Base-by-base conservation (phyloP, 2,329 filamentous ascomycete genomes). In the Huntiella moniliformis region DNA sequence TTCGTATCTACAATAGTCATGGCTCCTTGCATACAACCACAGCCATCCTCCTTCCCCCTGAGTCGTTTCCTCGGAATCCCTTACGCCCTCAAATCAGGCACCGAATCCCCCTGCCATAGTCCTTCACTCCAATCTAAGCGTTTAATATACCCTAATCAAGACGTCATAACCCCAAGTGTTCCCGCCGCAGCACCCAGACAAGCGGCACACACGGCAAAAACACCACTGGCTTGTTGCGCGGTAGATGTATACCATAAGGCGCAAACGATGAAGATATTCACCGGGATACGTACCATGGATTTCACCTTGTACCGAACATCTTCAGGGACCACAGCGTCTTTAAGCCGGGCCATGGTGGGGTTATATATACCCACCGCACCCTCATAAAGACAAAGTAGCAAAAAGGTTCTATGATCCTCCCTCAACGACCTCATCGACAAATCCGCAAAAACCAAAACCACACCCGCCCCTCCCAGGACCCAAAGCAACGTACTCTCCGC, bases 191-290 rank as follows among this genome's bases (percentile, higher is more conserved):
- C 52, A 39, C 57, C 46, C 46, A 63, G 45, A 50, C 61, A 47
- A 41, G 49, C 54, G 5, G 57, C 55, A 45, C 59, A 62, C 3
- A 54, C 53, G 1, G 52, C 45, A 46, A 62, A 62, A 1, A 60
- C 60, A 15, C 46, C 54, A 10, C 40, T 37, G 8, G 28, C 53
- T 55, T 4, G 53, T 54, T 12, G 53, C 51, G 3, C 55, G 55
- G 33, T 57, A 56, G 4, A 53, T 11, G 58, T 58, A 31, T 67
- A 52, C 18, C 62, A 54, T 46, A 74, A 54, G 10, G 68, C 65
- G 4, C 65, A 58, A 7, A 73, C 65, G 1, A 75, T 69, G 53
- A 74, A 73, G 12, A 70, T 51, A 53, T 77, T 77, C 50, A 78
- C 57, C 8, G 74, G 73, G 11, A 77, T 62, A 34, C 71, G 61